A percentile compares a stretch with the other conserved stretches of the same genome.
Evolutionary conservation across 2,329 filamentous ascomycete species (phyloP).

Genomic region (Fusarium sarcochroum): DNA sequence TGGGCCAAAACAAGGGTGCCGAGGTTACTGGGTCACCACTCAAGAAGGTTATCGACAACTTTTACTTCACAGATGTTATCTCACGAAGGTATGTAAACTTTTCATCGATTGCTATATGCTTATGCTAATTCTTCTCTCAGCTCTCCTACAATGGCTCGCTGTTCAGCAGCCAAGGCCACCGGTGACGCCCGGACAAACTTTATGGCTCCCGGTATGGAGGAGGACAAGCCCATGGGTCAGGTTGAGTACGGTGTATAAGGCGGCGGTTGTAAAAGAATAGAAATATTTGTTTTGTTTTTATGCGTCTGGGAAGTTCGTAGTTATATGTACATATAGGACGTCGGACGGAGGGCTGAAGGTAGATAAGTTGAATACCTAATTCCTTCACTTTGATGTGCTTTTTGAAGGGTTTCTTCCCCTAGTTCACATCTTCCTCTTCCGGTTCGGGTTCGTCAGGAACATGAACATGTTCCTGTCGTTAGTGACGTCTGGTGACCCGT

Average conservation of each 20-base stretch:
- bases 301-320: slow-evolving; percentile 50
- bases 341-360: slow-evolving; percentile 49
- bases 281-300: slow-evolving; percentile 53
- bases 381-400: slow-evolving; percentile 42
- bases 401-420: slow-evolving; percentile 10
- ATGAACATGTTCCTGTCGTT: slow-evolving; percentile 35
- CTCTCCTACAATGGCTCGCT: slow-evolving; percentile 98
- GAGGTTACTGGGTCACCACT: slow-evolving; percentile 80
- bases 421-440: slow-evolving; percentile 18
- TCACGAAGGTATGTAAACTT: slow-evolving; percentile 82
- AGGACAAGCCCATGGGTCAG: slow-evolving; percentile 73
- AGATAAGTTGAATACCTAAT: slow-evolving; percentile 51
- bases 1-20: slow-evolving; percentile 94
- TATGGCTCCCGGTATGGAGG: slow-evolving; percentile 79
- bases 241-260: slow-evolving; percentile 69
- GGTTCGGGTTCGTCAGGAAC: slow-evolving; percentile 35
- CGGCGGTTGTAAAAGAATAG: slow-evolving; percentile 54
- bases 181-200: slow-evolving; percentile 84
- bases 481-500: slow-evolving; percentile 9
- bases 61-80: slow-evolving; percentile 98
- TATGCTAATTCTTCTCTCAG: slow-evolving; percentile 62
- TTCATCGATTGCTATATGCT: slow-evolving; percentile 17
- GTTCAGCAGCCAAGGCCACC: slow-evolving; percentile 90
- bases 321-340: slow-evolving; percentile 59
- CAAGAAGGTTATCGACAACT: slow-evolving; percentile 91